Base-by-base conservation (phyloP, 2,329 filamentous ascomycete species). In the Hypoxylon sp. region DNA sequence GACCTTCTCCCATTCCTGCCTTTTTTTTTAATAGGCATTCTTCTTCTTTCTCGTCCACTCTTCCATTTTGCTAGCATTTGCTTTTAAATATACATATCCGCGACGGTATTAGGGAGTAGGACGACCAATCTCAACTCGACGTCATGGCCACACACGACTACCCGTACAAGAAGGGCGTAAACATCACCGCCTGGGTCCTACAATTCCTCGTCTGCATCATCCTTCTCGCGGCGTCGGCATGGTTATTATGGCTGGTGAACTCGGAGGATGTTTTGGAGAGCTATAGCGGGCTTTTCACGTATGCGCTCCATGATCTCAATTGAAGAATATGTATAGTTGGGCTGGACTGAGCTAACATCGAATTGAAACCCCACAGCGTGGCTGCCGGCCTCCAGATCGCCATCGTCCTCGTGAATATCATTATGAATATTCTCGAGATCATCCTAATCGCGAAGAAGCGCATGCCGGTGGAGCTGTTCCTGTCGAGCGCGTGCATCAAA, bases 401-500 rank as follows among this genome's bases (percentile, higher is more conserved):
- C 56, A 61, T 75, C 54, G 66, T 66, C 29, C 39, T 24, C 27
- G 7, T 73, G 8, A 74, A 69, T 15, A 70, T 74, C 59, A 8
- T 74, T 64, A 27, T 75, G 44, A 66, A 75, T 58, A 67, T 76
- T 27, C 27, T 67, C 55, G 74, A 76, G 66, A 75, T 76, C 51
- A 37, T 74, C 55, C 57, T 75, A 24, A 74, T 75, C 35, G 37
- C 66, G 19, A 57, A 52, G n/a, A 69, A 66, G 50, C 55, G 54
- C 46, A 74, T 76, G 73, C 69, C 72, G 3, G 72, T 73, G 24
- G 67, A 42, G 11, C 55, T 76, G 29, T 75, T 73, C 52, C 72
- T 76, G 2, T 6, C 68, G 19, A 72, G 62, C 53, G 72, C 72
- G 7, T 72, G 72, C 56, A 44, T 74, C 42, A 76, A 76, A 62